phyloP scores from a whole-genome alignment of 108 stramenopile species.

The Stephanodiscus minutulus region DNA sequence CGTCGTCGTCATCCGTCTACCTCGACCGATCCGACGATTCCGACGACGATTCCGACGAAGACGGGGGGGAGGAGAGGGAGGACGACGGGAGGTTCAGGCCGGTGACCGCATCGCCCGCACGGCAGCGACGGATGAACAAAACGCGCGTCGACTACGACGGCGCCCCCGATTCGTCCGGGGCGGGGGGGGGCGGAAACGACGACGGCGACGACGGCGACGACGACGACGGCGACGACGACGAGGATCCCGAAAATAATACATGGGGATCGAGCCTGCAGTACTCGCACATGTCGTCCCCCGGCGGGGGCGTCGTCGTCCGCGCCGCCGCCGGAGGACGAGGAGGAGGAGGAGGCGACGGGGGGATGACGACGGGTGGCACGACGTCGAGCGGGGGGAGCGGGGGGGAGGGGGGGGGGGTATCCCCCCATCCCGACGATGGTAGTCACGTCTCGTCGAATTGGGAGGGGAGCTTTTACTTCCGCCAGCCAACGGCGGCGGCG shows the following conservation, averaged over 20 bases:
- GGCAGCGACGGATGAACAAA: too few species aligned
- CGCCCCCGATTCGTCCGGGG: too few species aligned
- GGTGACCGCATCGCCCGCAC: background rate
- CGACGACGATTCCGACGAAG: background rate
- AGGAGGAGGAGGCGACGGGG: background rate
- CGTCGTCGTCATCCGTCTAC: background rate
- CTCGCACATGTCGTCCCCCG: too few species aligned
- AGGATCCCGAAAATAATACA: too few species aligned
- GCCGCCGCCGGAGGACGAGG: too few species aligned
- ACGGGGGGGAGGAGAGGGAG: background rate
- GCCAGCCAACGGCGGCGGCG: background rate
- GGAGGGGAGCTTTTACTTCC: background rate
- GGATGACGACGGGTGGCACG: background rate
- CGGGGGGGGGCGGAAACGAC: too few species aligned
- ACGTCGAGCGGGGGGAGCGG: background rate
- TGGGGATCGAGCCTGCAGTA: too few species aligned
- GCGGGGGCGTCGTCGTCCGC: too few species aligned
- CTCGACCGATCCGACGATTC: background rate
- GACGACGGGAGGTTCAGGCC: background rate
- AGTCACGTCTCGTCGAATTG: background rate
- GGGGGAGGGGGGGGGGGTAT: too few species aligned
- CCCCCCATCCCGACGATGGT: background rate
- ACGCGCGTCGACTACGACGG: too few species aligned
- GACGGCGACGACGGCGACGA: background rate
- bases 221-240: background rate